A percentile compares a stretch with the other conserved stretches of the same genome.
Conservation (phyloP, 352 stramenopile genomes). For the Pythium coloratum region DNA sequence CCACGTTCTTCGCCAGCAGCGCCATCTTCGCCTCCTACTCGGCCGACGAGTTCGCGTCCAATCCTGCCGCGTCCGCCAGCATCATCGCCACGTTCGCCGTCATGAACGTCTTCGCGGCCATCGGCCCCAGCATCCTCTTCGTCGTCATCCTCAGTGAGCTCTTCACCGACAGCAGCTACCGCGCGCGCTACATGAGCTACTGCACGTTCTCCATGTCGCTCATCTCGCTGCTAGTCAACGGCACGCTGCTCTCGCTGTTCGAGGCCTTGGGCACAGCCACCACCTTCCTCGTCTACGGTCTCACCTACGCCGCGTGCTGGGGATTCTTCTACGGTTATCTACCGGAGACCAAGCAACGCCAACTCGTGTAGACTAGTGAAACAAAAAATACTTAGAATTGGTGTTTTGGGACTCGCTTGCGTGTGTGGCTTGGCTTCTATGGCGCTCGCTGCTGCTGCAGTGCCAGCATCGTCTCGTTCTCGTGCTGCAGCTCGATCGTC, state of each 20-base stretch:
- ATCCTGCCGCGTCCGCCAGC: conserved; percentile 41
- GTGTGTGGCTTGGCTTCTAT: neutral
- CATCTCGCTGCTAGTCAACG: conserved; percentile 82
- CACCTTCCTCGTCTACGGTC: conserved; percentile 70
- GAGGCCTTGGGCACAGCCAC: conserved; percentile 56
- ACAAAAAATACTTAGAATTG: conserved; percentile 5
- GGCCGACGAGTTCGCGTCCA: conserved; percentile 57
- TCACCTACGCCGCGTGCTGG: conserved; percentile 68
- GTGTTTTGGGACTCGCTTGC: neutral
- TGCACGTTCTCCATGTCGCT: conserved; percentile 89
- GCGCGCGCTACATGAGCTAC: conserved; percentile 86
- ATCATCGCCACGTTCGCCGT: conserved; percentile 69
- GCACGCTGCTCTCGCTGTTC: conserved; percentile 77
- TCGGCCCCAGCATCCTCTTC: conserved; percentile 80
- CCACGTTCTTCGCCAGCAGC: conserved; percentile 65
- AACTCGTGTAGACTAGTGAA: conserved; percentile 47
- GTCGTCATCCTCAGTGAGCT: conserved; percentile 86
- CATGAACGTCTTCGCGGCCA: conserved; percentile 73
- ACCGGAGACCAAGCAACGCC: conserved; percentile 76
- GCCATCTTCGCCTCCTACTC: conserved; percentile 71
- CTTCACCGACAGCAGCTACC: conserved; percentile 81
- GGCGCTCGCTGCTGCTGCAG: conserved; percentile 15
- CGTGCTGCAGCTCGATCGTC: conserved; percentile 70
- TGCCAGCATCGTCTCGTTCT: conserved; percentile 50
- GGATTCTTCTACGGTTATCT: conserved; percentile 69